Evolutionary conservation across 2,329 filamentous ascomycete species (phyloP).

Genomic region (Byssochlamys sp.): DNA sequence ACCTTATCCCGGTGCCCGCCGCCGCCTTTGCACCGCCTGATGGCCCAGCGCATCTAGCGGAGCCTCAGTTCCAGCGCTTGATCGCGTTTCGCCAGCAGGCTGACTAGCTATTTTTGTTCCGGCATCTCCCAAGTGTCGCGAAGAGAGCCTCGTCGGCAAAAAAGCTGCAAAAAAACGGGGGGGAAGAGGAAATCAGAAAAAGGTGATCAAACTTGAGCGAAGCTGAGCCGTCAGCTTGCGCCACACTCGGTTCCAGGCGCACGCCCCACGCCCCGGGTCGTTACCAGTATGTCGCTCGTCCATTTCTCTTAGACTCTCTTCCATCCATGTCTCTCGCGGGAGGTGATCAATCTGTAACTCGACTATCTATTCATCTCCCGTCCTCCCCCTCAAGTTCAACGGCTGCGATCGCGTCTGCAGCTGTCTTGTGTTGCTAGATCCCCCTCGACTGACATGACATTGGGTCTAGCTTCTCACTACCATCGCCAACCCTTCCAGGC

Average conservation of each 20-base stretch:
- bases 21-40: conserved; percentile 1
- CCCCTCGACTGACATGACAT: conserved; percentile 26
- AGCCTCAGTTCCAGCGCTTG: conserved; percentile 5
- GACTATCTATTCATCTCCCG: not conserved
- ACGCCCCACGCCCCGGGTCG: conserved; percentile 26
- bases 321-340: conserved; percentile 2
- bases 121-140: conserved; percentile 7
- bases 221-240: conserved; percentile 38
- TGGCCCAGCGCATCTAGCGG: conserved; percentile 3
- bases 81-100: conserved; percentile 7
- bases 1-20: not conserved
- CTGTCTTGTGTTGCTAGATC: conserved; percentile 1
- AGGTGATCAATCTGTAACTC: not conserved
- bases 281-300: conserved; percentile 7
- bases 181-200: conserved; percentile 5
- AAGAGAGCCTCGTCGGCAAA: conserved; percentile 3
- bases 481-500: conserved; percentile 21
- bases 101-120: conserved; percentile 19
- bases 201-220: conserved; percentile 10
- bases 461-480: conserved; percentile 22
- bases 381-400: conserved; percentile 3
- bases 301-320: conserved; percentile 7
- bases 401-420: not conserved
- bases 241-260: conserved; percentile 34
- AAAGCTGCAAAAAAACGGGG: conserved; percentile 1